Percentiles rank a stretch among this genome's conserved stretches.
Evolutionary conservation across 805 yeast species (phyloP).

Genomic region (Wickerhamiella musiphila): DNA sequence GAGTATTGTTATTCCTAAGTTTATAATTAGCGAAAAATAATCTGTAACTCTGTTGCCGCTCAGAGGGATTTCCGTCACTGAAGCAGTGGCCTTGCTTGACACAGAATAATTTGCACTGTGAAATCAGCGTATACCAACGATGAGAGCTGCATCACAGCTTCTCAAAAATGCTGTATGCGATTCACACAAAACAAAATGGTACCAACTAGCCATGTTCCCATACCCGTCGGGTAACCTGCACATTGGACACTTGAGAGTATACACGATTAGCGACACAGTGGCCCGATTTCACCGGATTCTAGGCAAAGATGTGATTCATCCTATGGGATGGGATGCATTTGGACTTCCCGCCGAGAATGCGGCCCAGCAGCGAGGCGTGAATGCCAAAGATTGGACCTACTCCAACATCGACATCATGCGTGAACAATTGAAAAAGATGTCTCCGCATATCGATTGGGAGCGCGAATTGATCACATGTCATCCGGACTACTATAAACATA

Average conservation of each 20-base stretch:
- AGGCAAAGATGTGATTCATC: constrained; percentile 71
- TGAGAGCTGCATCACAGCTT: too few relatives aligned
- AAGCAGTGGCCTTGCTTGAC: too few relatives aligned
- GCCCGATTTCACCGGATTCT: constrained; percentile 61
- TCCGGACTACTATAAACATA: constrained; percentile 81
- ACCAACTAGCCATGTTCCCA: constrained; percentile 79
- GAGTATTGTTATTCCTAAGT: too few relatives aligned
- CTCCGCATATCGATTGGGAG: constrained; percentile 88
- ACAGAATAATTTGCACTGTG: too few relatives aligned
- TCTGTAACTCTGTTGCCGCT: too few relatives aligned
- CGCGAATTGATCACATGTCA: constrained; percentile 72
- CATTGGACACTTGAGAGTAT: constrained; percentile 88
- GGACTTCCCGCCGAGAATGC: constrained; percentile 98
- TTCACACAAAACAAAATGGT: constrained; percentile 30
- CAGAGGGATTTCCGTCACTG: too few relatives aligned
- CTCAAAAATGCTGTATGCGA: too few relatives aligned
- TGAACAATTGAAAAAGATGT: constrained; percentile 57
- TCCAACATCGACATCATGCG: constrained; percentile 74
- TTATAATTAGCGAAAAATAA: too few relatives aligned
- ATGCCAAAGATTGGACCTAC: constrained; percentile 73
- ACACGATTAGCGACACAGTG: constrained; percentile 73
- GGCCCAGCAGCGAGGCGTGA: constrained; percentile 68
- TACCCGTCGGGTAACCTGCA: constrained; percentile 90
- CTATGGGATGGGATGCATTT: constrained; percentile 99
- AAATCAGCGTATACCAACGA: too few relatives aligned